phyloP scores from a whole-genome alignment of 495 filamentous ascomycete genomes.

The Podospora pseudoanserina region DNA sequence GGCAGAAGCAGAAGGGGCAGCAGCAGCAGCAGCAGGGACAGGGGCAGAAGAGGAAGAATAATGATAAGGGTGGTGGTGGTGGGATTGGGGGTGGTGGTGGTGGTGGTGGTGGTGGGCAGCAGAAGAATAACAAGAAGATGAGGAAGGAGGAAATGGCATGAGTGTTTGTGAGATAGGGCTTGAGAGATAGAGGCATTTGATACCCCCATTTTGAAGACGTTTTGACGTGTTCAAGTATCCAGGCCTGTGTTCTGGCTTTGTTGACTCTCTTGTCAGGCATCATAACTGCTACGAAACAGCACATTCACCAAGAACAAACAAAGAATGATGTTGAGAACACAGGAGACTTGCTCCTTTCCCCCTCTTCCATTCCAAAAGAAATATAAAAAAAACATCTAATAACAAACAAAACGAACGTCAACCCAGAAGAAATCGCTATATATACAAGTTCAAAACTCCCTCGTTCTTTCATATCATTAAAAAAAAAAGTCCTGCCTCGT shows the following conservation, averaged over 20 bases:
- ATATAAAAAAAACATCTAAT: not conserved
- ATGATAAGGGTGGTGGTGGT: not conserved
- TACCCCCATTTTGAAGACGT: not conserved
- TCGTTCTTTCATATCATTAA: not conserved
- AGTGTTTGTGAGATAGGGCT: not conserved
- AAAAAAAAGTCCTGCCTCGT: not conserved
- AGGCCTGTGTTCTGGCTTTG: too few species aligned
- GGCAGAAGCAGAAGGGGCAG: slow-evolving; percentile 41
- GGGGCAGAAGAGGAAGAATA: slow-evolving; percentile 38
- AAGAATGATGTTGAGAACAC: not conserved
- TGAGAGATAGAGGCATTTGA: not conserved
- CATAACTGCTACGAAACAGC: too few species aligned
- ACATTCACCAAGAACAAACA: too few species aligned
- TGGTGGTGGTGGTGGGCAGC: not conserved
- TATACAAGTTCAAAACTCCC: not conserved
- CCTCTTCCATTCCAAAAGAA: not conserved
- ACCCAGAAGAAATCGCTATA: not conserved
- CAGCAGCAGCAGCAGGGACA: slow-evolving; percentile 18
- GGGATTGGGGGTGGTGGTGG: not conserved
- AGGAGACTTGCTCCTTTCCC: not conserved
- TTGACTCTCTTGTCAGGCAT: too few species aligned
- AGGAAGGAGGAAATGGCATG: not conserved
- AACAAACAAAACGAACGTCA: not conserved
- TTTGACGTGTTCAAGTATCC: too few species aligned
- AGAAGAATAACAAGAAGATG: not conserved